Conservation (phyloP, 2,329 filamentous ascomycete genomes). For the Immersiporthe knoxdaviesiana region DNA sequence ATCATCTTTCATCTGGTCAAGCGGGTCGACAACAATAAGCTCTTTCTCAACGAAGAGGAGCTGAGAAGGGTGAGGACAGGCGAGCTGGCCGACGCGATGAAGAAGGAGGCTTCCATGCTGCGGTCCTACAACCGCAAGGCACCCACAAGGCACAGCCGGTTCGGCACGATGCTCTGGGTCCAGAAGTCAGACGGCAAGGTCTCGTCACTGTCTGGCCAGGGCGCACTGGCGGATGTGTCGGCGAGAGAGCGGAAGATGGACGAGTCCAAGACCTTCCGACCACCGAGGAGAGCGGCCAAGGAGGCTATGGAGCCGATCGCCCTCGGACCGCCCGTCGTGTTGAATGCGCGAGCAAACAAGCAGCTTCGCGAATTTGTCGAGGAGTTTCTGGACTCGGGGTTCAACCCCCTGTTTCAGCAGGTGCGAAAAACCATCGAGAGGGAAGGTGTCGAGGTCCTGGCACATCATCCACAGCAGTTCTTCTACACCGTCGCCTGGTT, state of each 20-base stretch:
- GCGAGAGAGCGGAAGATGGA: conserved; percentile 87
- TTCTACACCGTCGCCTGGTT: conserved; percentile 96
- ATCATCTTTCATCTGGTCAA: conserved; percentile 92
- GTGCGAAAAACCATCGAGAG: conserved; percentile 88
- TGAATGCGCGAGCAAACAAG: conserved; percentile 74
- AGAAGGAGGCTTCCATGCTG: conserved; percentile 83
- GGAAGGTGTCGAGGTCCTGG: conserved; percentile 79
- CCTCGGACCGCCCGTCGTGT: conserved; percentile 71
- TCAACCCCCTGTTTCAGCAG: conserved; percentile 88
- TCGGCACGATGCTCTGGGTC: conserved; percentile 97
- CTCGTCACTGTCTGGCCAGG: conserved; percentile 85
- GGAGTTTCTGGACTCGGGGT: conserved; percentile 92
- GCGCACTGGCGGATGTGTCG: conserved; percentile 74
- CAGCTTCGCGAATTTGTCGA: conserved; percentile 83
- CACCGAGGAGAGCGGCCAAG: conserved; percentile 66
- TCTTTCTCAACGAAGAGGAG: conserved; percentile 83
- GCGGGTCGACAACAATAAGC: conserved; percentile 78
- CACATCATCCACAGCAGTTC: conserved; percentile 80
- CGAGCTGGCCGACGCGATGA: conserved; percentile 75
- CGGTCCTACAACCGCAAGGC: conserved; percentile 76
- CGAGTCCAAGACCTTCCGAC: conserved; percentile 85
- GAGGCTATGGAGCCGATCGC: conserved; percentile 70
- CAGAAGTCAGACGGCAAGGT: conserved; percentile 84
- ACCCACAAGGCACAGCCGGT: conserved; percentile 87
- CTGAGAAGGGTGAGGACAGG: conserved; percentile 69